phyloP scores from a whole-genome alignment of 257 asterid genomes.

The Coffea canephora region DNA sequence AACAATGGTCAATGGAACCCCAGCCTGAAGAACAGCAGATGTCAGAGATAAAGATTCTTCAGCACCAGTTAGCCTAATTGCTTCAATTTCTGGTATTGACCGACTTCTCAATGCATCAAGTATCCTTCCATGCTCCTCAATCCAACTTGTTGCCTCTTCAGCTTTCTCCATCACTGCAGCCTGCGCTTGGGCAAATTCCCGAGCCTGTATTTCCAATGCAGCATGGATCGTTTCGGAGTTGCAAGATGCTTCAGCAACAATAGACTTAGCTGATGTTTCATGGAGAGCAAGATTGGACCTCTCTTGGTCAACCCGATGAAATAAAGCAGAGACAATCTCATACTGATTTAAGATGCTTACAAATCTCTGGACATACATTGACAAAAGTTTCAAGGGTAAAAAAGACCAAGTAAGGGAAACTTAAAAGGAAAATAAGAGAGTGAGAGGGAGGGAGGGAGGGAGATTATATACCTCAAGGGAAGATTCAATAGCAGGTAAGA shows the following conservation, averaged over 20 bases:
- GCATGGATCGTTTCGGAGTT: conserved; percentile 67
- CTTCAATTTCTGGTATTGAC: conserved; percentile 68
- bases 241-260: conserved; percentile 71
- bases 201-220: conserved; percentile 70
- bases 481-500: conserved; percentile 77
- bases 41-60: conserved; percentile 77
- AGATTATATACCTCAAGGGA: conserved; percentile 78
- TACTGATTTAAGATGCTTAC: conserved; percentile 64
- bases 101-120: conserved; percentile 88
- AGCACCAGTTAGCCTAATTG: conserved; percentile 53
- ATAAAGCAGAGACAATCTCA: conserved; percentile 72
- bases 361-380: conserved; percentile 58
- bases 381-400: conserved; percentile 18
- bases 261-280: conserved; percentile 75
- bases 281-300: conserved; percentile 66
- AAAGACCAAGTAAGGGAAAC: conserved; percentile 16
- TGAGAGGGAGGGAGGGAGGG: neutral
- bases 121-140: conserved; percentile 87
- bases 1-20: conserved; percentile 91
- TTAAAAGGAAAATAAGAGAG: conserved; percentile 22
- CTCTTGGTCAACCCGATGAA: conserved; percentile 80
- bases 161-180: conserved; percentile 70
- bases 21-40: conserved; percentile 78
- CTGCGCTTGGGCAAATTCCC: conserved; percentile 80
- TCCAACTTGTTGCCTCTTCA: conserved; percentile 85